These are phyloP conservation scores for Aspergillus sparsus DNA, from an alignment of 495 filamentous ascomycete genomes.

Conservation along the genomic window DNA sequence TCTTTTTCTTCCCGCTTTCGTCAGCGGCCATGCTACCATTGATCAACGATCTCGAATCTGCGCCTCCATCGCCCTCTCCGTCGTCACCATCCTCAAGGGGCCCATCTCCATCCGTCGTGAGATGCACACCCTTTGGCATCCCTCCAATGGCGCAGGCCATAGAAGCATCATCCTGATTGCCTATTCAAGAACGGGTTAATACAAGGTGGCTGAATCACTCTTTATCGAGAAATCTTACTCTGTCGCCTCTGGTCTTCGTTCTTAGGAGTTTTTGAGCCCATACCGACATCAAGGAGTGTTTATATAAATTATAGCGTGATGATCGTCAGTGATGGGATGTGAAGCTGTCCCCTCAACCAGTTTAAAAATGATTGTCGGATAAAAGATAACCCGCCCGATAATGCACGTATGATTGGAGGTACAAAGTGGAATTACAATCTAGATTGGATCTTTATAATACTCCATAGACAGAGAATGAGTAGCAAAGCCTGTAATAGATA, in stretches of 20 bases:
- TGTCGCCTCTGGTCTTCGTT: constrained; percentile 12
- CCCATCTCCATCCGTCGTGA: constrained; percentile 45
- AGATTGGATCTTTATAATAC: too few species aligned
- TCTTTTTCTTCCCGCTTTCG: constrained; percentile 49
- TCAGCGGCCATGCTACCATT: not conserved
- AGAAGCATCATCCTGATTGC: constrained; percentile 26
- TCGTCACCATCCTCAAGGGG: constrained; percentile 45
- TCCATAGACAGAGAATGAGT: too few species aligned
- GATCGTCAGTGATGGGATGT: not conserved
- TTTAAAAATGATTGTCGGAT: too few species aligned
- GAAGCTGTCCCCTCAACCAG: too few species aligned
- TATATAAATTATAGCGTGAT: not conserved
- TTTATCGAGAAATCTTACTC: constrained; percentile 12
- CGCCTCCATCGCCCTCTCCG: constrained; percentile 51
- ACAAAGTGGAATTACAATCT: too few species aligned
- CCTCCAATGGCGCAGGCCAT: constrained; percentile 46
- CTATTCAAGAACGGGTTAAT: not conserved
- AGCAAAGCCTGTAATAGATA: too few species aligned
- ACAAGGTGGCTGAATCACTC: not conserved
- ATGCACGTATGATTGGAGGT: too few species aligned
- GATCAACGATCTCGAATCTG: constrained; percentile 44
- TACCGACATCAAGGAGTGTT: constrained; percentile 4
- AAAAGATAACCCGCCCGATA: too few species aligned
- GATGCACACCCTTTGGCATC: constrained; percentile 37
- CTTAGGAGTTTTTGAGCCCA: constrained; percentile 25